Base-by-base conservation (phyloP, 352 stramenopile genomes). In the Phytophthora litchii region DNA sequence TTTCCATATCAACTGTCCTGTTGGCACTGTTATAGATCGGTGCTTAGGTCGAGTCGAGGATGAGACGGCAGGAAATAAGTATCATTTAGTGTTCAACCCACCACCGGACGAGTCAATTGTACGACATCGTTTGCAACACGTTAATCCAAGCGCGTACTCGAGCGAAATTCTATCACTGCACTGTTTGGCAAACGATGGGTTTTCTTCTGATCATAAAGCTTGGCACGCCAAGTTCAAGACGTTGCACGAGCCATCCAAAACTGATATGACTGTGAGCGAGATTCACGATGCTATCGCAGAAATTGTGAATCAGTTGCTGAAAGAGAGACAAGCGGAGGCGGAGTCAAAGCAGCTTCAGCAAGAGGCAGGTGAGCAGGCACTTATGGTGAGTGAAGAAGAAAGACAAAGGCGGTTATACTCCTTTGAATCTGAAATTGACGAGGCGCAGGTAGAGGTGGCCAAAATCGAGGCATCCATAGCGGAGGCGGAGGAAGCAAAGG, bases 401-500 rank as follows among this genome's bases (percentile, higher is more conserved):
- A 59, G 70, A 1, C 67, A 88, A 19, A 36, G 40, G 8, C 61
- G 54, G 3, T 45, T 91, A 2, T n/a, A 36, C 9, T 47, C 42
- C 12, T 65, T 85, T 20, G 75, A 88, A 45, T 27, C 32, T 1
- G 44, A 64, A 20, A 78, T 90, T 38, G 45, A 41, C 4, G 49
- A 59, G 23, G 79, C 78, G 16, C 69, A 87, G 37, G 62, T 73
- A 7, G 60, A 70, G 11, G 68, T 89, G 8, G 16, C 50, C 1
- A 61, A 49, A 6, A 64, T 71, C 0, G 69, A 86, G 37, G 61
- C 72, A 2, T 53, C 64, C 0, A 46, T 93, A 7, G 63, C 77
- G 9, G 76, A 86, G 37, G 83, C 70, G 5, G 83, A 92, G 67
- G 80, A 91, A 37, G 67, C 74, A 12, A 93, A 90, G 46, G 77